Conservation (phyloP, 495 filamentous ascomycete species). For the Neurospora sp. region DNA sequence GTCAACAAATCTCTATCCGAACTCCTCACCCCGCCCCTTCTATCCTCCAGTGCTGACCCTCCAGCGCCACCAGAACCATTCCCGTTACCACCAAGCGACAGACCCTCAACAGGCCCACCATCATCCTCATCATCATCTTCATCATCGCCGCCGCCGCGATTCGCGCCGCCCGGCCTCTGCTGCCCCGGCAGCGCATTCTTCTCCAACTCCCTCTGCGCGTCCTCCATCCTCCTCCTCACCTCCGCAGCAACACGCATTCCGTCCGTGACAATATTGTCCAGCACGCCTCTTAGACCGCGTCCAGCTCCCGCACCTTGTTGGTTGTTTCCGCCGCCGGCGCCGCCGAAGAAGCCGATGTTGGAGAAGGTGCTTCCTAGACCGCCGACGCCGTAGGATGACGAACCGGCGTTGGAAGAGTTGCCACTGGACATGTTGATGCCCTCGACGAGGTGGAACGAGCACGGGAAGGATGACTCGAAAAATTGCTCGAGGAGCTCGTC, state of each 20-base stretch:
- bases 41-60: conserved; percentile 38
- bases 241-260: conserved; percentile 92
- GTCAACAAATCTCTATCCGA: conserved; percentile 68
- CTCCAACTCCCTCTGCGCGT: conserved; percentile 77
- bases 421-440: conserved; percentile 23
- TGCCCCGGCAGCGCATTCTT: conserved; percentile 56
- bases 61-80: not conserved
- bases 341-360: conserved; percentile 46
- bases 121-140: conserved; percentile 59
- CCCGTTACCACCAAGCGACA: conserved; percentile 4
- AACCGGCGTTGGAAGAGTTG: conserved; percentile 27
- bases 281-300: conserved; percentile 77
- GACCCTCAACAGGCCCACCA: conserved; percentile 6
- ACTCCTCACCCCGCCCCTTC: conserved; percentile 53
- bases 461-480: conserved; percentile 72
- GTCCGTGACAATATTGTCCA: conserved; percentile 95
- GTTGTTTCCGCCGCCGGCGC: conserved; percentile 25
- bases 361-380: conserved; percentile 70
- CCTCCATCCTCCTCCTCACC: conserved; percentile 84
- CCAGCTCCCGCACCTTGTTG: conserved; percentile 48
- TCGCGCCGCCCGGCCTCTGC: conserved; percentile 7
- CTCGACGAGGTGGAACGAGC: conserved; percentile 49
- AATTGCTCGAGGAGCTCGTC: conserved; percentile 94
- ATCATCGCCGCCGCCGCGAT: conserved; percentile 60
- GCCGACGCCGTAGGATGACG: conserved; percentile 35